phyloP scores from a whole-genome alignment of 352 stramenopile species.

The Thraustochytrium striatum region DNA sequence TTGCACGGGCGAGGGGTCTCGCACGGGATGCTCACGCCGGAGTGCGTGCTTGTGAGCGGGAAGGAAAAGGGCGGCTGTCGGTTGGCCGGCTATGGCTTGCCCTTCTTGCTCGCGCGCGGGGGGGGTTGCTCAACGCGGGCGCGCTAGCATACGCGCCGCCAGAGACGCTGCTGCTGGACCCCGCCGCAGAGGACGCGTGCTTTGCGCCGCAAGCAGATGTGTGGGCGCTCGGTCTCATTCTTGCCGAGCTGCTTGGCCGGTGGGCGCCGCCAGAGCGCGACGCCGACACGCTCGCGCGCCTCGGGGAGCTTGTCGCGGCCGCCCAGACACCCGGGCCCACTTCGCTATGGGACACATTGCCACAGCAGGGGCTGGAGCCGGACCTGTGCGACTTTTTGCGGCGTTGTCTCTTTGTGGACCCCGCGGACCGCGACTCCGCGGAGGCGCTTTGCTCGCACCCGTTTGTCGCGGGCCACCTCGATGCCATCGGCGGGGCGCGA shows the following conservation, averaged over 20 bases:
- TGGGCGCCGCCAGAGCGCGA: neutral
- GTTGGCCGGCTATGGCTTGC: no score
- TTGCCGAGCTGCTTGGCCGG: neutral
- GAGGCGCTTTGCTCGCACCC: neutral
- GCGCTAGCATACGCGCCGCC: neutral
- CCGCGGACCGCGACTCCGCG: neutral
- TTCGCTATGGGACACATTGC: neutral
- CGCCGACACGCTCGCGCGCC: neutral
- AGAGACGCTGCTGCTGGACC: neutral
- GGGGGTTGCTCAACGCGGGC: no score
- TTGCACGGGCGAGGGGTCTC: no score
- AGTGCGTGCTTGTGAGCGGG: no score
- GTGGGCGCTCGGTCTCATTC: constrained; percentile 28
- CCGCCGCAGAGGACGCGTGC: neutral
- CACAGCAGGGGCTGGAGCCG: neutral
- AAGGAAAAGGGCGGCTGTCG: no score
- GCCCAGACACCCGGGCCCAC: neutral
- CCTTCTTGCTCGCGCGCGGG: no score
- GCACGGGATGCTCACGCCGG: no score
- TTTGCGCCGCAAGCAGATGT: neutral
- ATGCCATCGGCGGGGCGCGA: no score
- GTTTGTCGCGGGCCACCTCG: neutral
- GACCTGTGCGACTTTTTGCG: constrained; percentile 17
- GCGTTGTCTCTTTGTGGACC: constrained; percentile 17
- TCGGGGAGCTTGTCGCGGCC: neutral